Base-by-base conservation (phyloP, 768 basidiomycete species). In the Sarcomyxa edulis region DNA sequence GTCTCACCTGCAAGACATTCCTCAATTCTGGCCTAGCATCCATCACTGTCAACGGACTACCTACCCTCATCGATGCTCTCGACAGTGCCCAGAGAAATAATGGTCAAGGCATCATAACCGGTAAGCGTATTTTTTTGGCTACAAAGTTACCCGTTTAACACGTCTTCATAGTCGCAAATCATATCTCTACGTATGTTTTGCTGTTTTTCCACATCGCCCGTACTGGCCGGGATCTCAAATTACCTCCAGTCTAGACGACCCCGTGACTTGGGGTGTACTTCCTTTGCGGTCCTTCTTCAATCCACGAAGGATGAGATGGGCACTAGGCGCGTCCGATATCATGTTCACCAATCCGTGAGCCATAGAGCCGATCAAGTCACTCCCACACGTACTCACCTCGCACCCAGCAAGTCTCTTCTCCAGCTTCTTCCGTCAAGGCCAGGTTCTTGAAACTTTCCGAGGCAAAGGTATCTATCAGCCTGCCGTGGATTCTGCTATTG, bases 311-410 rank as follows among this genome's bases (percentile, higher is more conserved):
- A 85, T 68, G n/a, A 73, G 94, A 35, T 98, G 94, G 93, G 82
- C 89, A 4, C 72, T 96, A 16, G 94, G 94, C 24, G 91, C 91
- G 7, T 83, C 86, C 6, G 94, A 98, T 41, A 80, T 97, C 54
- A 83, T 95, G 71, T 97, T 96, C 60, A 96, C 89, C 4, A 95
- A 92, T 60, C 80, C 84, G 83, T 90, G 54, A 66, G 83, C 55
- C 18, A 5, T 32, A n/a, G n/a, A n/a, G n/a, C 15, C 23, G 23
- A 39, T 18, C 42, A 30, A 27, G 38, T 22, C 35, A 31, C 39
- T 22, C 27, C 18, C 28, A 12, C 26, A 23, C 37, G 40, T 47
- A 40, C 34, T 39, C 34, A 43, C 32, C 30, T 43, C 35, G 35
- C 44, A 42, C 51, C 41, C 56, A 74, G 69, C 46, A 56, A 93